Conservation (phyloP, 345 rosid species). For the Sonneratia alba region DNA sequence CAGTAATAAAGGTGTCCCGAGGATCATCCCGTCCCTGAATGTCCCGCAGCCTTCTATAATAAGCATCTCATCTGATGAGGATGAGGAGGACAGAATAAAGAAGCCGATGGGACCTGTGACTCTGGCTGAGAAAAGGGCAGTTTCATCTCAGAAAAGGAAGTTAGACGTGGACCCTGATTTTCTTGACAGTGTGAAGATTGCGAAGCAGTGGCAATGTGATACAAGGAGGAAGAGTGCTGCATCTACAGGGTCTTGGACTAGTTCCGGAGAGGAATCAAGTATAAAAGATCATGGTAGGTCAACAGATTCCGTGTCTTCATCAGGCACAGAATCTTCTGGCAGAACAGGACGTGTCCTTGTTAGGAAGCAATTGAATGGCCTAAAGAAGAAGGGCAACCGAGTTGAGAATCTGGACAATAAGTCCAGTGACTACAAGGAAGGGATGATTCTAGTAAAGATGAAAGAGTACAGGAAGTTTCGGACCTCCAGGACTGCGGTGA, state of each 20-base stretch:
- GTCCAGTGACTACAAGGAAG: slow-evolving; percentile 1
- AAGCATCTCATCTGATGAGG: background rate
- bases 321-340: background rate
- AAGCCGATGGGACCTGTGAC: background rate
- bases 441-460: background rate
- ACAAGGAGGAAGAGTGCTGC: slow-evolving; percentile 2
- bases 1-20: slow-evolving; percentile 9
- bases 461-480: background rate
- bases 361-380: slow-evolving; percentile 21
- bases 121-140: slow-evolving; percentile 5
- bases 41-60: background rate
- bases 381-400: background rate
- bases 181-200: slow-evolving; percentile 6
- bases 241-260: background rate
- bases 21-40: background rate
- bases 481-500: background rate
- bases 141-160: slow-evolving; percentile 14
- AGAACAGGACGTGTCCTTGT: background rate
- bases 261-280: background rate
- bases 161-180: slow-evolving; percentile 5
- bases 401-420: background rate
- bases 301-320: background rate
- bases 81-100: background rate
- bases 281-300: background rate
- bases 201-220: slow-evolving; percentile 16